A percentile compares a stretch with the other conserved stretches of the same genome.
Conservation (phyloP, 2,329 filamentous ascomycete species). For the Elsinoe ampelina region DNA sequence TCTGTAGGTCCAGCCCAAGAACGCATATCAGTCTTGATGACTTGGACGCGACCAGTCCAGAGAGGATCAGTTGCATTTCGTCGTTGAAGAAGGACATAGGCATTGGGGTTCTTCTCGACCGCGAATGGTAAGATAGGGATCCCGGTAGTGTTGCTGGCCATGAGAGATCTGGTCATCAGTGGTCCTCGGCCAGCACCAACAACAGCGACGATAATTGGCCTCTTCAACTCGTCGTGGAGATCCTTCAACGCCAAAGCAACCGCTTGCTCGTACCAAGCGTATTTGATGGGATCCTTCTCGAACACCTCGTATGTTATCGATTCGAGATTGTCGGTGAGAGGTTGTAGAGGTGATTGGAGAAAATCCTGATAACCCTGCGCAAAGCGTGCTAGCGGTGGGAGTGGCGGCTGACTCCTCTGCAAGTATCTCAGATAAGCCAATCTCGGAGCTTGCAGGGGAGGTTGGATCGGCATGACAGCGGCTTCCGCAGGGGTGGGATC, state of each 20-base stretch:
- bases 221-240: conserved; percentile 67
- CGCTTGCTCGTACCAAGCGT: conserved; percentile 86
- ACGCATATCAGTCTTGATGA: conserved; percentile 96
- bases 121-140: conserved; percentile 81
- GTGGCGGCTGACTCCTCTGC: conserved; percentile 67
- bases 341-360: conserved; percentile 88
- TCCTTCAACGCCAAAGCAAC: conserved; percentile 72
- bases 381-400: conserved; percentile 55
- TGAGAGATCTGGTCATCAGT: conserved; percentile 76
- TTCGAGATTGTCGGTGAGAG: conserved; percentile 90
- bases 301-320: conserved; percentile 98
- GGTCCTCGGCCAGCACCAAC: conserved; percentile 90
- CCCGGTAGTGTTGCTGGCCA: conserved; percentile 65
- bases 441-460: conserved; percentile 50
- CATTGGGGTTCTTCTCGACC: conserved; percentile 96
- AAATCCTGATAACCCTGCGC: conserved; percentile 79
- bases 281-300: conserved; percentile 96
- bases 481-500: conserved; percentile 63
- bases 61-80: conserved; percentile 60
- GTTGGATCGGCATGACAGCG: conserved; percentile 28
- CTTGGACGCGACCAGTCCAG: conserved; percentile 73
- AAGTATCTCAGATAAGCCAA: conserved; percentile 76
- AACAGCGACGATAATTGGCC: conserved; percentile 75
- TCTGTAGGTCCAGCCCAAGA: conserved; percentile 77
- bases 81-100: conserved; percentile 81